Conservation (phyloP, 768 basidiomycete genomes). For the Lanmaoa pseudosensibilis region DNA sequence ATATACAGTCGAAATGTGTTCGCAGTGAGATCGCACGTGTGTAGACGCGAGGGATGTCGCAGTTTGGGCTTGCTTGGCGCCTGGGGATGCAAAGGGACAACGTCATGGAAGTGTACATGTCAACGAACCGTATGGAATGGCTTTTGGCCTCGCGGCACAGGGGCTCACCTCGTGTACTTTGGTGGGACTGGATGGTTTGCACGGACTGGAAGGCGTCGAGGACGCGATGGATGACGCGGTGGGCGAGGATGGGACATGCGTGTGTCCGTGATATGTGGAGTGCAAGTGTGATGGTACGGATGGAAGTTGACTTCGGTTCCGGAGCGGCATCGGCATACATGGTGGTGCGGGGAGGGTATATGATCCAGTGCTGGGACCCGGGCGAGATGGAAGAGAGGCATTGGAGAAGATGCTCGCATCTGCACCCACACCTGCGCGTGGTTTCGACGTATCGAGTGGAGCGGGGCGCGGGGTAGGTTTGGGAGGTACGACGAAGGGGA, state of each 20-base stretch:
- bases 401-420: slow-evolving; percentile 13
- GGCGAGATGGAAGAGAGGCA: slow-evolving; percentile 3
- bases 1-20: slow-evolving; percentile 75
- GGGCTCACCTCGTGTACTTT: slow-evolving; percentile 15
- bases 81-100: background rate
- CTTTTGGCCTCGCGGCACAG: background rate
- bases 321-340: slow-evolving; percentile 9
- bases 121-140: background rate
- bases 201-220: slow-evolving; percentile 32
- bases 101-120: background rate
- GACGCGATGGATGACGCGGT: slow-evolving; percentile 23
- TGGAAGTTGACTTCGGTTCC: slow-evolving; percentile 4
- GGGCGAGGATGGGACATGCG: slow-evolving; percentile 23
- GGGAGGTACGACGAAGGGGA: slow-evolving; percentile 47
- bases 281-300: background rate
- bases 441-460: background rate
- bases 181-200: slow-evolving; percentile 25
- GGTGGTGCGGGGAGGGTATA: slow-evolving; percentile 18
- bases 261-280: background rate
- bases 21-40: slow-evolving; percentile 62
- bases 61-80: slow-evolving; percentile 43
- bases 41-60: slow-evolving; percentile 72
- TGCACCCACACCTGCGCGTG: background rate
- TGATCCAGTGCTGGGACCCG: background rate
- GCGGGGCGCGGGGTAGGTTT: slow-evolving; percentile 11